Base-by-base conservation (phyloP, 176 grass and related monocot genomes). In the Elymus sibiricus region DNA sequence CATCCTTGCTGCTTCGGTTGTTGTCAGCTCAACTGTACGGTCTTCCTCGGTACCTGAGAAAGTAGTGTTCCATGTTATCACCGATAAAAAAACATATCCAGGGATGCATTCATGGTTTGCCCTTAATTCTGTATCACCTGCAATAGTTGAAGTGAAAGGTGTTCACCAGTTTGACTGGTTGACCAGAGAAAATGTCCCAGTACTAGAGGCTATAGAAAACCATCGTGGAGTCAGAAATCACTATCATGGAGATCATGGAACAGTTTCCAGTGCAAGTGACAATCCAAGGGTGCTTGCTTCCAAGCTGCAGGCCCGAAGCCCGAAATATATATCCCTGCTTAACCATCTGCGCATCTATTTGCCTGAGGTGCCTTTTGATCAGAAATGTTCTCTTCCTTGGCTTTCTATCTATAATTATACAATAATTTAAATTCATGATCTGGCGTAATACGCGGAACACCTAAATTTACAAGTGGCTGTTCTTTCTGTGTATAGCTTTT, bases 31-130 rank as follows among this genome's bases (percentile, higher is more conserved):
- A 72, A 91, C 88, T 63, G 81, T 95, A 29, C 65, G 59, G n/a
- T 91, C 90, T 91, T 95, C 90, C 7, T 85, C 86, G 46, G 64
- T 86, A 79, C 84, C 95, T 22, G 86, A 93, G 44, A 91, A 92
- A 94, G 73, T 95, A 73, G 85, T 95, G 9, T 97, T 97, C 83
- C 95, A 97, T 91, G 91, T 97, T 78, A 97, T 97, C 79, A 95
- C 95, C 32, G 95, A 97, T 80, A 97, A 97, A 79, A 97, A 97
- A 79, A 97, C 95, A 46, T 97, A 97, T 81, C 95, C 92, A 6
- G 95, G 90, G 70, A 94, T 97, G 95, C 95, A 97, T 91, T 97
- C 95, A 66, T 97, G 95, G 95, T 97, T 97, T 89, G 95, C 95
- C 70, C 85, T 97, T 86, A 94, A 97, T 93, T 88, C 95, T 83